Percentiles rank a stretch among this genome's conserved stretches.
Conservation (phyloP, 148 eudicot genomes). For the Vaccinium vitisidaea region DNA sequence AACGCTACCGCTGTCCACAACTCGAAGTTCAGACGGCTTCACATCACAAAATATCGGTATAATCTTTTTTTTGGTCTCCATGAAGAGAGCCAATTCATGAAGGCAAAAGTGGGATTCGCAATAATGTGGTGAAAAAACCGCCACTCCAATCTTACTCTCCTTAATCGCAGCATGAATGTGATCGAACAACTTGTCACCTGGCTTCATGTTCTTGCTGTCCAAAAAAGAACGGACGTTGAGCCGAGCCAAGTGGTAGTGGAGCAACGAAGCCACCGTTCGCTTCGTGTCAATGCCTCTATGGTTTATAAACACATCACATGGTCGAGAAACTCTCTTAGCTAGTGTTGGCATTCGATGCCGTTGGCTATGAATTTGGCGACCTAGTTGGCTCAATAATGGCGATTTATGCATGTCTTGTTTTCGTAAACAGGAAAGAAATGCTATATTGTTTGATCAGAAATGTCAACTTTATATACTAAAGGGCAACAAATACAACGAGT, state of each 20-base stretch:
- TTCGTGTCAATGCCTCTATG: slow-evolving; percentile 26
- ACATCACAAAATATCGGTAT: slow-evolving; percentile 30
- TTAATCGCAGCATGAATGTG: slow-evolving; percentile 17
- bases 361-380: slow-evolving; percentile 11
- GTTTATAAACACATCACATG: slow-evolving; percentile 27
- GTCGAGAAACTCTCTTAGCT: not conserved
- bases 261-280: slow-evolving; percentile 25
- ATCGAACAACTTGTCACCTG: slow-evolving; percentile 28
- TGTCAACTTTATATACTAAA: not conserved
- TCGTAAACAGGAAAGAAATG: too few relatives aligned
- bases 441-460: not conserved
- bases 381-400: slow-evolving; percentile 11
- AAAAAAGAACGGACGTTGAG: slow-evolving; percentile 20
- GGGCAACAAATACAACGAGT: not conserved
- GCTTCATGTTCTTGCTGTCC: slow-evolving; percentile 33
- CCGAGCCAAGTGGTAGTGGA: slow-evolving; percentile 18
- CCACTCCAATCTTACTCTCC: slow-evolving; percentile 21
- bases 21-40: slow-evolving; percentile 23
- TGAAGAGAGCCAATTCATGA: slow-evolving; percentile 24
- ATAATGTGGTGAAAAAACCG: slow-evolving; percentile 24
- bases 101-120: slow-evolving; percentile 28
- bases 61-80: slow-evolving; percentile 29
- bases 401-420: slow-evolving; percentile 17
- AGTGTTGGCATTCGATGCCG: not conserved
- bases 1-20: slow-evolving; percentile 13